phyloP scores from a whole-genome alignment of 1,284 basidiomycete species.

The Puccinia coronata region DNA sequence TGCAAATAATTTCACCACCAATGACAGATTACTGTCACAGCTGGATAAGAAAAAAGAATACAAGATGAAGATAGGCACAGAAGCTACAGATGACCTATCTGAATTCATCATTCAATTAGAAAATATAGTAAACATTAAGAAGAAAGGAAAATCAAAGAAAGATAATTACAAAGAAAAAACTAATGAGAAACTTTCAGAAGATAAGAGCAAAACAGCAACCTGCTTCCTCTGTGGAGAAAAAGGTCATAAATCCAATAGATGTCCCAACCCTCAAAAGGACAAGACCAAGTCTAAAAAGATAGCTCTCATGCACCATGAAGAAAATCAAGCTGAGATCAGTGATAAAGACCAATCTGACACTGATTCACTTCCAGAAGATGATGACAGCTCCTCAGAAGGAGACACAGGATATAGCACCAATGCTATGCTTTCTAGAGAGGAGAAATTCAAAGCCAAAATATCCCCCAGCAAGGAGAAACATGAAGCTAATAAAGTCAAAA shows the following conservation, averaged over 20 bases:
- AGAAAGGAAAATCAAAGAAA: not conserved
- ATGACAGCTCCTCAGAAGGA: not conserved
- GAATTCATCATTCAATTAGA: not conserved
- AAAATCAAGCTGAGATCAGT: not conserved
- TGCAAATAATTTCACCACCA: not conserved
- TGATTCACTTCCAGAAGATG: not conserved
- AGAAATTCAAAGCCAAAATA: not conserved
- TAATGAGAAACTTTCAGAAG: too few relatives aligned
- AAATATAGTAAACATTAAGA: not conserved
- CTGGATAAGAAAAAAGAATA: not conserved
- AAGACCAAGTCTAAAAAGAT: not conserved
- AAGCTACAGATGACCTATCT: not conserved
- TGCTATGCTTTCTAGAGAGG: not conserved
- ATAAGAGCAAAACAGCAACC: not conserved
- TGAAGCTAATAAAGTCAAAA: not conserved
- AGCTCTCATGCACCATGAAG: not conserved
- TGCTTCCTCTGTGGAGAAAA: conserved; percentile 4
- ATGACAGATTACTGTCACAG: not conserved
- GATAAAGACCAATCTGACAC: not conserved
- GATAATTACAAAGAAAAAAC: not conserved
- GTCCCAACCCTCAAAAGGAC: not conserved
- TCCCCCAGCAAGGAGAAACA: not conserved
- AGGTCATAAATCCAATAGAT: not conserved
- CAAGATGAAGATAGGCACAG: not conserved
- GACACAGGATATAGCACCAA: not conserved